These are phyloP conservation scores for Clausena lansium DNA, from an alignment of 345 rosid genomes.

Conservation along the genomic window DNA sequence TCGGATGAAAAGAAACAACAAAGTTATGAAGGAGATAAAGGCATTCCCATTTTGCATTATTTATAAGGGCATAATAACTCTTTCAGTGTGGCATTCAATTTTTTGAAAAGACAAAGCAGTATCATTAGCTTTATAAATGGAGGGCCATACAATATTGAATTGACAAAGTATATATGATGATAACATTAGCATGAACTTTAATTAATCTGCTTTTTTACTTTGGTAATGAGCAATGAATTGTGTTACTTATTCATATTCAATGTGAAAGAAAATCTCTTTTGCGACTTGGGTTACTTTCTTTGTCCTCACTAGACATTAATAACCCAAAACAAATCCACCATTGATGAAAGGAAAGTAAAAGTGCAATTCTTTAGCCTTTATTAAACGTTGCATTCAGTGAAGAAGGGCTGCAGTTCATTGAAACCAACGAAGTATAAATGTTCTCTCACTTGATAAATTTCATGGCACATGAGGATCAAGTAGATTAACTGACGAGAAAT, in stretches of 20 bases:
- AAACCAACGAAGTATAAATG: not conserved
- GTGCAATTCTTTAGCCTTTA: not conserved
- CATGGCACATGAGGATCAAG: not conserved
- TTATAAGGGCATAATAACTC: constrained; percentile 8
- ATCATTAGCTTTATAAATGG: constrained; percentile 16
- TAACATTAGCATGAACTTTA: not conserved
- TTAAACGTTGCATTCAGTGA: not conserved
- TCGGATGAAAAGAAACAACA: not conserved
- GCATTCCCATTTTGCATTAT: not conserved
- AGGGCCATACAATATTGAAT: constrained; percentile 8
- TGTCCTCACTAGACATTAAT: not conserved
- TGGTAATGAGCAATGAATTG: not conserved
- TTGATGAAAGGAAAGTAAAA: not conserved
- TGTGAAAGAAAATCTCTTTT: not conserved
- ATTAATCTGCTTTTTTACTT: not conserved
- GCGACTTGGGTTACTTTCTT: not conserved
- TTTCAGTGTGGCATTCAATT: not conserved
- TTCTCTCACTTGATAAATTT: not conserved
- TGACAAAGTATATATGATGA: not conserved
- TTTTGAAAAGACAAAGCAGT: not conserved
- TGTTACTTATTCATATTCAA: not conserved
- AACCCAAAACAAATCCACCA: not conserved
- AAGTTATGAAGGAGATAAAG: not conserved
- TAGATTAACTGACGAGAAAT: too few species aligned
- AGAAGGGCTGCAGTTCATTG: not conserved